Percentiles rank a stretch among this genome's conserved stretches.
Evolutionary conservation across 2,329 filamentous ascomycete genomes (phyloP).

Genomic region (Thelonectria rubi): DNA sequence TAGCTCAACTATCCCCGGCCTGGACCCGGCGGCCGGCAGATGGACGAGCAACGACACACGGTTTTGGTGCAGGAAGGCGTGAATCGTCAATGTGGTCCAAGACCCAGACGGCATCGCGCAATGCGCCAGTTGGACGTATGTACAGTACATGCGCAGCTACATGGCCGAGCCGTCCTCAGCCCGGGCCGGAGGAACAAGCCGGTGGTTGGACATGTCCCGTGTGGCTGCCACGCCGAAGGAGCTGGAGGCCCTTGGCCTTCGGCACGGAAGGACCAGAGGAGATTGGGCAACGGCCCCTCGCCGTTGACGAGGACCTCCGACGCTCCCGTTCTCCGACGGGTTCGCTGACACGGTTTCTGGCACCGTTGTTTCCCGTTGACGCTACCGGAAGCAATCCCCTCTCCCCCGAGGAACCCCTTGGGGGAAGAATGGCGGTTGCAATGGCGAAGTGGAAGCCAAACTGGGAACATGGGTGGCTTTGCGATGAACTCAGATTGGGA

Average conservation of each 20-base stretch:
- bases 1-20: conserved; percentile 9
- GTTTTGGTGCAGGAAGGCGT: conserved; percentile 22
- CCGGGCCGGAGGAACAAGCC: conserved; percentile 27
- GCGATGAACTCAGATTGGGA: conserved; percentile 10
- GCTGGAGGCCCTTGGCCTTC: conserved; percentile 11
- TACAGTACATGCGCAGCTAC: neutral
- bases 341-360: neutral
- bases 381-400: conserved; percentile 15
- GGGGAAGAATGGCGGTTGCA: neutral
- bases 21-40: conserved; percentile 21
- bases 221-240: conserved; percentile 16
- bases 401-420: conserved; percentile 14
- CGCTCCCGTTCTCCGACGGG: neutral
- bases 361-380: conserved; percentile 10
- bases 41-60: conserved; percentile 17
- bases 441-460: conserved; percentile 4
- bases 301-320: neutral
- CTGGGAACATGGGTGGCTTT: conserved; percentile 16
- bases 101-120: conserved; percentile 19
- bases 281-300: conserved; percentile 3
- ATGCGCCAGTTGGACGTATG: conserved; percentile 6
- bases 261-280: conserved; percentile 13
- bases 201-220: conserved; percentile 20
- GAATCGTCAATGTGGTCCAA: conserved; percentile 19
- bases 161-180: conserved; percentile 3